Conservation (phyloP, 1,139 yeast genomes). For the Nakaseomyces kungkrabaensis region DNA sequence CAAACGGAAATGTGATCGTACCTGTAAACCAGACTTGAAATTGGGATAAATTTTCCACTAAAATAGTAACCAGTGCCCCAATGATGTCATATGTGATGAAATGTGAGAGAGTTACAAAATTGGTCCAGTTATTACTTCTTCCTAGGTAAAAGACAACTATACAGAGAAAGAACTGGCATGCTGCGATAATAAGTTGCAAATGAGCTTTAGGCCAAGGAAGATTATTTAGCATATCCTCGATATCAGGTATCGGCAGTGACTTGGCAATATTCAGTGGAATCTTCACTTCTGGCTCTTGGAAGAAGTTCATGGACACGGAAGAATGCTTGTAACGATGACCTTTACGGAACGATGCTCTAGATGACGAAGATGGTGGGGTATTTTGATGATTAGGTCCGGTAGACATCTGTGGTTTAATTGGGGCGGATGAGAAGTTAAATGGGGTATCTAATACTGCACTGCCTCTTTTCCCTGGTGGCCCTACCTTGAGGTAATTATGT, state of each 20-base stretch:
- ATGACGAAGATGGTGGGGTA: constrained; percentile 38
- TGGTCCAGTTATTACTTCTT: constrained; percentile 44
- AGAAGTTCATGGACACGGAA: constrained; percentile 92
- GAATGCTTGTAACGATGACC: constrained; percentile 96
- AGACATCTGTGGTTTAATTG: constrained; percentile 11
- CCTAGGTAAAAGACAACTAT: constrained; percentile 50
- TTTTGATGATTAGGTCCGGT: constrained; percentile 4
- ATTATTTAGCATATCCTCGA: constrained; percentile 49
- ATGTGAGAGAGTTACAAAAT: constrained; percentile 76
- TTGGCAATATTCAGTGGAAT: constrained; percentile 67
- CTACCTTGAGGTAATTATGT: not conserved
- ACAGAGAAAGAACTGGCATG: constrained; percentile 18
- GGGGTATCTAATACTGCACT: constrained; percentile 31
- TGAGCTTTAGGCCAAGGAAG: constrained; percentile 62
- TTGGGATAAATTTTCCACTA: constrained; percentile 73
- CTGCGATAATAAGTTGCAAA: constrained; percentile 38
- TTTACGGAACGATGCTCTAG: constrained; percentile 78
- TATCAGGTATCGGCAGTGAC: constrained; percentile 70
- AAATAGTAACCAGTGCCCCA: constrained; percentile 60
- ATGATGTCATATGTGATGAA: constrained; percentile 77
- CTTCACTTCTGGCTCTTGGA: constrained; percentile 79
- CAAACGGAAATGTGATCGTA: constrained; percentile 84
- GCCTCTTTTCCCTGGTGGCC: constrained; percentile 8
- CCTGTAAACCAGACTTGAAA: constrained; percentile 86
- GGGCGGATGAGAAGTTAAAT: constrained; percentile 39